These are phyloP conservation scores for Wickerhamiella lipophila DNA, from an alignment of 805 yeast species.

Conservation along the genomic window DNA sequence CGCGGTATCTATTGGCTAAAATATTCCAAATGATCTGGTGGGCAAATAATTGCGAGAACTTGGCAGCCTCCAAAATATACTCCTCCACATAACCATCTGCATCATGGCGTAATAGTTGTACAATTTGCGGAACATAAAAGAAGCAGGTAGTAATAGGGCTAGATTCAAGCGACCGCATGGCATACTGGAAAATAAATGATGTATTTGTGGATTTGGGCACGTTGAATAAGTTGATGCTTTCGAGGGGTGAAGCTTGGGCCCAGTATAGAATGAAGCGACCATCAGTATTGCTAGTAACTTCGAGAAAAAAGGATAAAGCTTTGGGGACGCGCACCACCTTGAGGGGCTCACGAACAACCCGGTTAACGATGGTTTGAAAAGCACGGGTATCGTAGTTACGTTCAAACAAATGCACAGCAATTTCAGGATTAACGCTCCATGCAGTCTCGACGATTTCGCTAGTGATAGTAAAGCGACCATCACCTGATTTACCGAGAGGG, in stretches of 20 bases:
- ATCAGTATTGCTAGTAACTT: constrained; percentile 13
- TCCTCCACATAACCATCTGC: constrained; percentile 71
- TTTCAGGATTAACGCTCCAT: constrained; percentile 51
- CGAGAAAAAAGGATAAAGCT: constrained; percentile 44
- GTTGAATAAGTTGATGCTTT: constrained; percentile 68
- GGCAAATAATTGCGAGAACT: constrained; percentile 79
- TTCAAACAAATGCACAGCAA: constrained; percentile 58
- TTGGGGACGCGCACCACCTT: constrained; percentile 43
- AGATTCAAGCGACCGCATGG: constrained; percentile 77
- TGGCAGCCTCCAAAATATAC: constrained; percentile 83
- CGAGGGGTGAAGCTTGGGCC: constrained; percentile 68
- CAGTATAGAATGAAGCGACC: constrained; percentile 40
- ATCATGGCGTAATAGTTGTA: constrained; percentile 80
- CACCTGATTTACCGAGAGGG: constrained; percentile 31
- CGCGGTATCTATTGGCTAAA: constrained; percentile 82
- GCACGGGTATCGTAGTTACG: constrained; percentile 36
- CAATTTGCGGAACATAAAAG: constrained; percentile 96
- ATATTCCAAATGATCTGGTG: constrained; percentile 98
- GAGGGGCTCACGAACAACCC: constrained; percentile 47
- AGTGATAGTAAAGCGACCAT: constrained; percentile 13
- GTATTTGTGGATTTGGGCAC: constrained; percentile 46
- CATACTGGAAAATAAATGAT: constrained; percentile 65
- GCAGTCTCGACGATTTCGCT: constrained; percentile 39
- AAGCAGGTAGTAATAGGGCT: constrained; percentile 82
- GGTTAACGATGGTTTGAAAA: constrained; percentile 32